Evolutionary conservation across 805 yeast genomes (phyloP), one percentile per base, ranked within the genome.

Genomic region (Wickerhamomyces rabaulensis): DNA sequence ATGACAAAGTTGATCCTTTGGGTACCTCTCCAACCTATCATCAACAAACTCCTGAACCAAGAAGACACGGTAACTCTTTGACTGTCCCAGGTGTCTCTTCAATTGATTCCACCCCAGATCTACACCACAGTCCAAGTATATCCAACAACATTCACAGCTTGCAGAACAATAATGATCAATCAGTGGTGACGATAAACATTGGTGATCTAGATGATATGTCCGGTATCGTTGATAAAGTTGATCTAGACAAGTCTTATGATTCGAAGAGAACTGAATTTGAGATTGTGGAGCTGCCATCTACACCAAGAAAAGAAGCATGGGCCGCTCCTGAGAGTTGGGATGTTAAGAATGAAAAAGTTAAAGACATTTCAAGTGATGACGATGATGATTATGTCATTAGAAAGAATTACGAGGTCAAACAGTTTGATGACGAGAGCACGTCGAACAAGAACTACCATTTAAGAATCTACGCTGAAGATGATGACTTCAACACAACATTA

Each of bases 401-500:
- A 44, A 70, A 65, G 40, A 62, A 61, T 3, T 70, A 65, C 44
- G 68, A 65, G 35, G 66, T 68, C 38, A 64, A 63, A 21, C 56
- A 54, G 10, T 35, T 43, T 2, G 62, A 65, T 48, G 54, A 63
- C 36, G 53, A 65, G 33, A 64, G 48, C 55, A 60, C 33, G 17
- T 40, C 43, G 6, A 57, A 60, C 35, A 63, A 58, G 40, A 67
- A 64, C 4, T 76, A 69, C 53, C 76, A 73, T 50, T 70, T 92
- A 20, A 80, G 96, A 50, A 82, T 92, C 2, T 90, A 86, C 68
- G 80, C 85, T 48, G 86, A 81, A 44, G 95, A 87, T 48, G 91
- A 89, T 55, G 85, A 90, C 10, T 87, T 89, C 53, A 85, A 94
- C 15, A 73, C 82, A 0, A 87, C 96, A 1, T 68, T 92, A 19